Evolutionary conservation across 306 rosid genomes (phyloP).

Genomic region (Potentilla sterilis): DNA sequence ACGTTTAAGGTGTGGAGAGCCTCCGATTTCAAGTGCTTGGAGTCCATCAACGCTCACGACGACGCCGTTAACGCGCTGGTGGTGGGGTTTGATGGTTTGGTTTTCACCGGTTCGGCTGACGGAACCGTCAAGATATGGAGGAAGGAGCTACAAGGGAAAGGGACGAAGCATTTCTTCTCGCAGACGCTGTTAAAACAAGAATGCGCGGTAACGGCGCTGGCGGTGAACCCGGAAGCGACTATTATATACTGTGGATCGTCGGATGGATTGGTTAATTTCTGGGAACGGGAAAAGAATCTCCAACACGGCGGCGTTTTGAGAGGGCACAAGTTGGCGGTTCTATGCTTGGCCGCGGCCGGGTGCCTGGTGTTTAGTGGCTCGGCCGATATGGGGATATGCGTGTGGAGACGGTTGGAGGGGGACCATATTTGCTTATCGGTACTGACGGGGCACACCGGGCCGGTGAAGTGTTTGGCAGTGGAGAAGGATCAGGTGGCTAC

Average conservation of each 20-base stretch:
- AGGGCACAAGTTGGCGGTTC: slow-evolving; percentile 72
- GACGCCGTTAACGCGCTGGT: slow-evolving; percentile 80
- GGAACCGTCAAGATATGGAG: slow-evolving; percentile 85
- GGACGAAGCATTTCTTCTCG: slow-evolving; percentile 77
- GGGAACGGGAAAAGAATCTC: slow-evolving; percentile 50
- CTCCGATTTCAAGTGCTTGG: slow-evolving; percentile 70
- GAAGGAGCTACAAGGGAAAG: slow-evolving; percentile 73
- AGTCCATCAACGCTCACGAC: slow-evolving; percentile 75
- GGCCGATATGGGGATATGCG: slow-evolving; percentile 79
- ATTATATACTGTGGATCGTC: slow-evolving; percentile 66
- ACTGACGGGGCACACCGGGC: slow-evolving; percentile 71
- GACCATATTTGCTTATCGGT: slow-evolving; percentile 48
- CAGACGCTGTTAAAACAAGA: slow-evolving; percentile 72
- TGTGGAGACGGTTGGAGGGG: slow-evolving; percentile 54
- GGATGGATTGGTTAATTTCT: slow-evolving; percentile 67
- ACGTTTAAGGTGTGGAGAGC: slow-evolving; percentile 82
- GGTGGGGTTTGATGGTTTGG: slow-evolving; percentile 50
- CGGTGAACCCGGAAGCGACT: slow-evolving; percentile 36
- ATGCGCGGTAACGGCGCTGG: slow-evolving; percentile 72
- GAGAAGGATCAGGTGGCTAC: slow-evolving; percentile 43
- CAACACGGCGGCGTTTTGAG: slow-evolving; percentile 52
- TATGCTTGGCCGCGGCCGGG: slow-evolving; percentile 65
- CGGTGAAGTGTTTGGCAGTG: slow-evolving; percentile 81
- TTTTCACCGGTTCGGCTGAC: slow-evolving; percentile 83
- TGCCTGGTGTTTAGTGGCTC: slow-evolving; percentile 70